Evolutionary conservation across 192 early-diverging fungal species (phyloP).

Genomic region (Coemansia sp.): DNA sequence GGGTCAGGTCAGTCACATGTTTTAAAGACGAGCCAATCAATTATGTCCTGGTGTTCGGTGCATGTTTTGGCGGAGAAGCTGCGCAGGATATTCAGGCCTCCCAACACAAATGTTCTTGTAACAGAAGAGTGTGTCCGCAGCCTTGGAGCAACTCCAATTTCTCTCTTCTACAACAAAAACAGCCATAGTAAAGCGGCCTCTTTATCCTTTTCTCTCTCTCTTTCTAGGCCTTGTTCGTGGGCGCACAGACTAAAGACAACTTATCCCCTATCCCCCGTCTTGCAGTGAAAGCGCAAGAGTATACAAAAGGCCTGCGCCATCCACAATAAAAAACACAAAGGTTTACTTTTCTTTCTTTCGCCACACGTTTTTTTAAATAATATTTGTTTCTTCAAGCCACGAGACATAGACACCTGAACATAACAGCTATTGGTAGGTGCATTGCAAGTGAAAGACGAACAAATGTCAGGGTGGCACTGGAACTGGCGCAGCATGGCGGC

Average conservation of each 20-base stretch:
- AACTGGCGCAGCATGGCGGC: slow-evolving; percentile 27
- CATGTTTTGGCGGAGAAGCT: background rate
- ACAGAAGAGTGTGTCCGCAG: too few relatives aligned
- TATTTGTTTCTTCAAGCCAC: background rate
- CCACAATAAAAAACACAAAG: background rate
- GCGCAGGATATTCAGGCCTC: too few relatives aligned
- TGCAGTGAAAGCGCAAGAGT: too few relatives aligned
- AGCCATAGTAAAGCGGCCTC: background rate
- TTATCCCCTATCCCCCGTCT: background rate
- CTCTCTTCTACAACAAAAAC: background rate
- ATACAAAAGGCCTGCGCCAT: too few relatives aligned
- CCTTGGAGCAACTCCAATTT: background rate
- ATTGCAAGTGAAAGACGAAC: background rate
- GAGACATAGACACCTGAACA: background rate
- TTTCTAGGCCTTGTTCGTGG: background rate
- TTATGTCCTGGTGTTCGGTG: background rate
- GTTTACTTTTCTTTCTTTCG: background rate
- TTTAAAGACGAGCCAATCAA: background rate
- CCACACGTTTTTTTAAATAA: background rate
- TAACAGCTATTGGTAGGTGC: background rate
- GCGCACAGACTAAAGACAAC: background rate
- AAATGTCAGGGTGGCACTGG: slow-evolving; percentile 11
- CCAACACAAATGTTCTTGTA: too few relatives aligned
- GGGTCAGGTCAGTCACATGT: background rate
- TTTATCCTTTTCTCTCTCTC: background rate